Base-by-base conservation (phyloP, 805 yeast genomes). In the Lipomyces lipofer region DNA sequence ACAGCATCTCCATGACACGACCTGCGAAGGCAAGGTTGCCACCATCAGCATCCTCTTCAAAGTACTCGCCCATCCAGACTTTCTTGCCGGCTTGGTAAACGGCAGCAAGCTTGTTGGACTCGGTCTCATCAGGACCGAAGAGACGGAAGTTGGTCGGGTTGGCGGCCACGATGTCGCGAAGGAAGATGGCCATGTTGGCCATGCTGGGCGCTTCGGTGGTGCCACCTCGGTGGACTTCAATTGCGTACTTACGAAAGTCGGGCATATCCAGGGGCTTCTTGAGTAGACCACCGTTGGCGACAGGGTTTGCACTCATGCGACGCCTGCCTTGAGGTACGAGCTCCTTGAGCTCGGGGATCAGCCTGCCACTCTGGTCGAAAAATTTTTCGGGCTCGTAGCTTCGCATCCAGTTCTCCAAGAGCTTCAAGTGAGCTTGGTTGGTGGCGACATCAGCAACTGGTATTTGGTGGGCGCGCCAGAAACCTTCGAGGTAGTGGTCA, bases 101-200 rank as follows among this genome's bases (percentile, higher is more conserved):
- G 21, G 17, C 46, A 42, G 27, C 46, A 15, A 42, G 33, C 46
- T 42, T 42, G 22, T 42, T 42, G 22, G 46, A 42, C 39, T 42
- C 46, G 46, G 46, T 42, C 46, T 42, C 46, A 15, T 42, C 46
- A 24, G 46, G 46, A 42, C 46, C 46, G 46, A 42, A 42, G 33
- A 42, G 19, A 27, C 46, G 30, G 39, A 42, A 42, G 46, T 42
- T 42, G 17, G 46, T 42, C 46, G 15, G 30, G 39, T 42, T 42
- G 21, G 30, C 46, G n/a, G 46, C 46, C 12, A 42, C 24, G 15
- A 42, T 42, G 46, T 42, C 46, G 30, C 33, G 30, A 4, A 42
- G 13, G n/a, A 42, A 42, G 33, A 27, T 8, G 22, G 46, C 30
- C 46, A 42, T 42, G 46, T 29, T 27, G 22, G 33, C 19, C 46